phyloP scores from a whole-genome alignment of 2,329 filamentous ascomycete genomes.

The Coniochaeta sp. region DNA sequence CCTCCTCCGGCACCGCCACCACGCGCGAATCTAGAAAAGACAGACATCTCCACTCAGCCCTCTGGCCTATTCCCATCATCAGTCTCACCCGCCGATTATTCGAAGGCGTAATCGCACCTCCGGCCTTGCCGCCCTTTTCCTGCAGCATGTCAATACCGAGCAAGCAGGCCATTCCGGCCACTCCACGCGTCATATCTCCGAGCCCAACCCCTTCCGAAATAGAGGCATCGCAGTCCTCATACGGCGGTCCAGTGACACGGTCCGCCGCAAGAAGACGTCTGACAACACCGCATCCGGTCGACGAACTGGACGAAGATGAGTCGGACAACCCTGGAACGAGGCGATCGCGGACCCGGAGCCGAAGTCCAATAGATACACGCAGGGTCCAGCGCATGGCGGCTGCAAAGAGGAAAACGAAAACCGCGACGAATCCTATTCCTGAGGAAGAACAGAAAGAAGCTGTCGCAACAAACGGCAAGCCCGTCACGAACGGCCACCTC shows the following conservation, averaged over 20 bases:
- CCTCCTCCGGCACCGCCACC: conserved; percentile 14
- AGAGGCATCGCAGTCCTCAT: conserved; percentile 48
- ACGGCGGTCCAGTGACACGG: conserved; percentile 70
- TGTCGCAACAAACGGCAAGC: conserved; percentile 12
- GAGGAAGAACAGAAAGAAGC: conserved; percentile 10
- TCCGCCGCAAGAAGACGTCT: conserved; percentile 59
- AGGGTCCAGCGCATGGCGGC: conserved; percentile 45
- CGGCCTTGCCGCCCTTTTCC: conserved; percentile 54
- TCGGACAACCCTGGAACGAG: conserved; percentile 42
- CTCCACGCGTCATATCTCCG: conserved; percentile 83
- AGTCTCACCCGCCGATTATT: conserved; percentile 43
- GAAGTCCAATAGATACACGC: conserved; percentile 54
- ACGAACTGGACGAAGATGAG: conserved; percentile 46
- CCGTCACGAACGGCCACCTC: conserved; percentile 54
- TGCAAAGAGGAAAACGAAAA: conserved; percentile 21
- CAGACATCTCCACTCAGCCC: conserved; percentile 37
- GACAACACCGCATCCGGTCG: conserved; percentile 51
- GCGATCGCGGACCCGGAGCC: conserved; percentile 63
- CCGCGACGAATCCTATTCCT: neutral
- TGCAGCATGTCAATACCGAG: conserved; percentile 45
- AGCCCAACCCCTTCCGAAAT: conserved; percentile 66
- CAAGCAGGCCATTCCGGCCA: conserved; percentile 58
- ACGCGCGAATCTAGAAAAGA: conserved; percentile 41
- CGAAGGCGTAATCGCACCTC: conserved; percentile 47
- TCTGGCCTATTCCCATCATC: conserved; percentile 41